Conservation (phyloP, 495 filamentous ascomycete species). For the Apiosordaria backusii region DNA sequence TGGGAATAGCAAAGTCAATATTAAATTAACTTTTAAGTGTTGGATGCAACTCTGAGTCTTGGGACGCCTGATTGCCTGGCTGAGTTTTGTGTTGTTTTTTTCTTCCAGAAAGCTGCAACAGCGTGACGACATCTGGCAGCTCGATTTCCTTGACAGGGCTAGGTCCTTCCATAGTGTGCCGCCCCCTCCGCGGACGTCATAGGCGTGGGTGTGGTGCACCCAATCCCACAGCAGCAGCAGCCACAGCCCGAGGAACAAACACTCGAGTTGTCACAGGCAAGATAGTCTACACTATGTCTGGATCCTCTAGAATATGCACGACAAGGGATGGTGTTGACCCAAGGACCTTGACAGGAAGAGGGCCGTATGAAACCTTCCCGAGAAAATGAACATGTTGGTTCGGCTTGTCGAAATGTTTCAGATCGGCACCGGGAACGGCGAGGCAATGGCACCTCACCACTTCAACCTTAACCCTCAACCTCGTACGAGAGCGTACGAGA, state of each 20-base stretch:
- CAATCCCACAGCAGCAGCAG: conserved; percentile 3
- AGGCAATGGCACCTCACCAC: neutral
- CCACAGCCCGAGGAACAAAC: neutral
- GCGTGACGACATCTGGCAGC: neutral
- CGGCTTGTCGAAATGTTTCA: neutral
- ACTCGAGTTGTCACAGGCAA: neutral
- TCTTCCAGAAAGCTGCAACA: neutral
- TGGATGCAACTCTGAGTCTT: neutral
- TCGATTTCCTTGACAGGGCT: neutral
- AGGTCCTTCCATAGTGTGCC: neutral
- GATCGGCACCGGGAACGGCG: neutral
- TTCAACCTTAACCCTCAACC: neutral
- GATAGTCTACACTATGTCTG: too few species aligned
- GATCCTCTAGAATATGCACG: too few species aligned
- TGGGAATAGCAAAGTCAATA: neutral
- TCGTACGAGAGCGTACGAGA: neutral
- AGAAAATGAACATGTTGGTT: neutral
- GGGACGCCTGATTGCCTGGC: neutral
- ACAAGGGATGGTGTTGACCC: neutral
- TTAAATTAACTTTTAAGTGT: neutral
- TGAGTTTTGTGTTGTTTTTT: neutral
- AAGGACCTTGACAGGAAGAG: neutral
- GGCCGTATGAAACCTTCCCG: neutral
- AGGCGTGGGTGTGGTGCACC: conserved; percentile 6
- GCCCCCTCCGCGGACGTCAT: conserved; percentile 22